Percentiles rank a stretch among this genome's conserved stretches.
Evolutionary conservation across 495 filamentous ascomycete genomes (phyloP).

Genomic region (Penicillium atrosanguineum): DNA sequence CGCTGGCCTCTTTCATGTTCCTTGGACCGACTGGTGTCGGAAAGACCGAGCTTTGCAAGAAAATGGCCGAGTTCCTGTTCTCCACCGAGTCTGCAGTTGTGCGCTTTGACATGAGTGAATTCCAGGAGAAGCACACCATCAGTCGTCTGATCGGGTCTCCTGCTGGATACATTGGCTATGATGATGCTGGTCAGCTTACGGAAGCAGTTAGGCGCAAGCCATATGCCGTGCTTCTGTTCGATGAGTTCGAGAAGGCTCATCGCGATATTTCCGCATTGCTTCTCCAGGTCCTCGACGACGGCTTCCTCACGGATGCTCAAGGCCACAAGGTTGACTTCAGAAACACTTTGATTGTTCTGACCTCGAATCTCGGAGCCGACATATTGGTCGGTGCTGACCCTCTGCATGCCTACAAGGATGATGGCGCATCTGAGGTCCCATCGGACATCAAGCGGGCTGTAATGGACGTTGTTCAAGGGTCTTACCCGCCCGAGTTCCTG

Average conservation of each 20-base stretch:
- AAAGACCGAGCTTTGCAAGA: constrained; percentile 97
- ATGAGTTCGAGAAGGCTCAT: constrained; percentile 98
- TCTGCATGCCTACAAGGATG: constrained; percentile 48
- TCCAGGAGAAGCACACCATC: constrained; percentile 95
- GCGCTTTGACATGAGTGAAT: constrained; percentile 96
- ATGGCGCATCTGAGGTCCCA: constrained; percentile 61
- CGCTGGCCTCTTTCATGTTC: constrained; percentile 95
- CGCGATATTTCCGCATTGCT: constrained; percentile 92
- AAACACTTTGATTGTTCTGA: constrained; percentile 94
- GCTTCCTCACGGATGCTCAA: constrained; percentile 91
- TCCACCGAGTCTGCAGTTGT: constrained; percentile 86
- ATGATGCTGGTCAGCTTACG: constrained; percentile 94
- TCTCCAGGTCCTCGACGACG: constrained; percentile 93
- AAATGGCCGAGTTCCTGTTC: constrained; percentile 89
- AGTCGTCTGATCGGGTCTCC: constrained; percentile 89
- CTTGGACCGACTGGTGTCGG: constrained; percentile 94
- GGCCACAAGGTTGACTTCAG: constrained; percentile 95
- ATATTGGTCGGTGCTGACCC: constrained; percentile 47
- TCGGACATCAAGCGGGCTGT: constrained; percentile 70
- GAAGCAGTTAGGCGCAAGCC: constrained; percentile 94
- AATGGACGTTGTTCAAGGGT: constrained; percentile 78
- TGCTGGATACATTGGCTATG: constrained; percentile 93
- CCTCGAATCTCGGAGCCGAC: constrained; percentile 76
- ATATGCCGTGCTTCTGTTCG: constrained; percentile 91
- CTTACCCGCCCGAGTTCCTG: constrained; percentile 90